Conservation (phyloP, 176 grass and related monocot genomes). For the Cocos nucifera region DNA sequence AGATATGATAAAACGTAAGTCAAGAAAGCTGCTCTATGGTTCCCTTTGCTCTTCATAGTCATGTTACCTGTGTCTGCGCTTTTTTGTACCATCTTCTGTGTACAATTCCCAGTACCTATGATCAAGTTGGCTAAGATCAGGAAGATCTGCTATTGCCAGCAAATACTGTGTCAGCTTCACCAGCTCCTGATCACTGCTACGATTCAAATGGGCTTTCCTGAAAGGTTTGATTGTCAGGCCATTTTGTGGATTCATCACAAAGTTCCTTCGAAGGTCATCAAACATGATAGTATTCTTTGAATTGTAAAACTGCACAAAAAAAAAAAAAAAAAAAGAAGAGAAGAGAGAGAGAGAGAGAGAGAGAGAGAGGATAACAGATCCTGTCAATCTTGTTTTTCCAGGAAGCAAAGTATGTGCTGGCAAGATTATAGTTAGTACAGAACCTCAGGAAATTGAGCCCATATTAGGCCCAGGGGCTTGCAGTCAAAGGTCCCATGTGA, state of each 20-base stretch:
- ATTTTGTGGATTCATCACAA: slow-evolving; percentile 96
- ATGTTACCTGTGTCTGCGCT: slow-evolving; percentile 43
- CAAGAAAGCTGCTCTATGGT: no score
- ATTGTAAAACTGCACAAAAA: slow-evolving; percentile 66
- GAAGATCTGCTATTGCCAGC: slow-evolving; percentile 69
- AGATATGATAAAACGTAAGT: no score
- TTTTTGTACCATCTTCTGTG: slow-evolving; percentile 56
- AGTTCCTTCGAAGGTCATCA: slow-evolving; percentile 90
- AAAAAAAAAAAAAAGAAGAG: neutral
- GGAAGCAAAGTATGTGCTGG: neutral
- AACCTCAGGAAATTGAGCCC: slow-evolving; percentile 84
- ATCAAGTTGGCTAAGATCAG: slow-evolving; percentile 68
- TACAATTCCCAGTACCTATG: slow-evolving; percentile 74
- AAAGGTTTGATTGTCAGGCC: slow-evolving; percentile 76
- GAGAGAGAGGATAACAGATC: neutral
- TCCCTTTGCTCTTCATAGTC: neutral
- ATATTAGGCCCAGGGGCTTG: slow-evolving; percentile 91
- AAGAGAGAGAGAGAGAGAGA: no score
- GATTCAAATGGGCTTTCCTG: slow-evolving; percentile 61
- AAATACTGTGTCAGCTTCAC: slow-evolving; percentile 76
- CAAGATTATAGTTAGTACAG: slow-evolving; percentile 2
- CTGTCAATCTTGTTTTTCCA: neutral
- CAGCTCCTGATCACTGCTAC: slow-evolving; percentile 60
- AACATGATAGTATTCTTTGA: slow-evolving; percentile 90
- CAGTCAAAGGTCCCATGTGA: slow-evolving; percentile 67